phyloP scores from a whole-genome alignment of 192 early-diverging fungal species.

The Endogone sp. region DNA sequence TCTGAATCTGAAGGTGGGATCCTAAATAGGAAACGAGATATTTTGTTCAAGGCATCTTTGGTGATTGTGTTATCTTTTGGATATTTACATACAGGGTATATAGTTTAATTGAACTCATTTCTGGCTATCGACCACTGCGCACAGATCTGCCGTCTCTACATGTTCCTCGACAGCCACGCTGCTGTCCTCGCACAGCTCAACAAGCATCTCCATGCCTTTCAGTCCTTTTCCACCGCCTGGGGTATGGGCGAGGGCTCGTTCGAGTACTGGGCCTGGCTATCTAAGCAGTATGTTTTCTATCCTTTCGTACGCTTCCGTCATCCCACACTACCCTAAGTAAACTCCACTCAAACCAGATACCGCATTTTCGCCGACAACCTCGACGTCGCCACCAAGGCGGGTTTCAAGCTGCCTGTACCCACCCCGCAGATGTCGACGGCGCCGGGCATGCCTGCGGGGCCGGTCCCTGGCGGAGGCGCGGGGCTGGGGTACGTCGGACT shows the following conservation, averaged over 20 bases:
- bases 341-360: constrained; percentile 32
- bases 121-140: background rate
- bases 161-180: constrained; percentile 64
- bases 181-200: constrained; percentile 69
- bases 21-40: no score
- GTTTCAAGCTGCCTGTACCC: constrained; percentile 65
- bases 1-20: constrained; percentile 68
- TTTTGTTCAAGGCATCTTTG: no score
- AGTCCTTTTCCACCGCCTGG: constrained; percentile 53
- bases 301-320: no score
- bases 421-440: constrained; percentile 29
- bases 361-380: constrained; percentile 76
- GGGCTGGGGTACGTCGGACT: constrained; percentile 27
- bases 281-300: constrained; percentile 59
- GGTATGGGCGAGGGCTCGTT: constrained; percentile 69
- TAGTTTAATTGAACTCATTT: no score
- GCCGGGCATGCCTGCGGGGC: constrained; percentile 22
- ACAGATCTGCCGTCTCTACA: constrained; percentile 73
- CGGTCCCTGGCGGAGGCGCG: constrained; percentile 19
- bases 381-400: constrained; percentile 63
- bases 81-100: no score
- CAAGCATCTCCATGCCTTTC: constrained; percentile 60
- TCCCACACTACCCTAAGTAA: no score
- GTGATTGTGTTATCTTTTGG: no score
- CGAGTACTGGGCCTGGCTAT: constrained; percentile 84